Evolutionary conservation across 805 yeast genomes (phyloP), one percentile per base, ranked within the genome.

Genomic region (Hanseniaspora mollemarum): DNA sequence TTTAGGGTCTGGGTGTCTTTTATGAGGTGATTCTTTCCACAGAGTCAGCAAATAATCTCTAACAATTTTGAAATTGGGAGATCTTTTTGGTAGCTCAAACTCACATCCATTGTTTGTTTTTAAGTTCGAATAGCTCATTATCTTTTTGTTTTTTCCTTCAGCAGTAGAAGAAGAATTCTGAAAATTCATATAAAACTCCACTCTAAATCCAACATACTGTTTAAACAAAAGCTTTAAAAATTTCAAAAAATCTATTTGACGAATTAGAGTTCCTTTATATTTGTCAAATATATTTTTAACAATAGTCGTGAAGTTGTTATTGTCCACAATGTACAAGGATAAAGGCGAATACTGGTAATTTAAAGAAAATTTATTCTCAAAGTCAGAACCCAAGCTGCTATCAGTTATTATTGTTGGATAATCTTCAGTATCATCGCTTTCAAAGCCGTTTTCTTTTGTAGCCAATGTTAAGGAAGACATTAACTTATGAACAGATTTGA

Each of bases 201-300:
- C 42, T n/a, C 45, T 52, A 15, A 36, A 54, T 9, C 53, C 57
- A 12, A 58, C 49, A n/a, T 61, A 58, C 28, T 59, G 57, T 2
- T 57, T 54, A 25, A 64, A 58, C 0, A 62, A 49, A 9, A 60
- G 45, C 46, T 64, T 65, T 21, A 64, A 48, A 22, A 63, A 60
- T 43, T 65, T 64, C 37, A 65, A 53, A 29, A 65, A 48, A 37
- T 65, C 68, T 36, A 65, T 63, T 52, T 65, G 68, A n/a, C 64
- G 59, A 22, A 65, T 52, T 13, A 64, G 49, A 43, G 67, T 61
- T 35, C 60, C 61, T 37, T 58, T 59, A 42, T 62, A 64, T 10
- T 58, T 49, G 38, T 58, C 57, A 44, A 65, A 63, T 22, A 64
- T 58, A 19, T 55, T 26, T 15, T 54, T 36, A 4, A 46, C 54